Conservation (phyloP, 108 stramenopile species). For the Cyclotella cryptica region DNA sequence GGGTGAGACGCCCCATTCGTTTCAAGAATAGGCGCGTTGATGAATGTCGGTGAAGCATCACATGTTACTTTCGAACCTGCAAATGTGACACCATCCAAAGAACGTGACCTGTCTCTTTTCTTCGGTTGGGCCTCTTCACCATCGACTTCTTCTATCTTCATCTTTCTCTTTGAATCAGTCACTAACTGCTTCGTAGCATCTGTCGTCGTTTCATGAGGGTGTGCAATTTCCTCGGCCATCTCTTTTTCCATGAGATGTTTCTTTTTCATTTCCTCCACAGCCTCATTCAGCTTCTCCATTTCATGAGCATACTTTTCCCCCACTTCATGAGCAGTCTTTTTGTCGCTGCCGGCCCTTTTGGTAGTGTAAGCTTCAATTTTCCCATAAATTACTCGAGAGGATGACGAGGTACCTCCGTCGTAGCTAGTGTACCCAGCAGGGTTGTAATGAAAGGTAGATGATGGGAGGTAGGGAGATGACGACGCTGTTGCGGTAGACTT, state of each 20-base stretch:
- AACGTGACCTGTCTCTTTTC: slow-evolving; percentile 33
- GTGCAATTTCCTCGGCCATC: neutral
- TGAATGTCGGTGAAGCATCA: neutral
- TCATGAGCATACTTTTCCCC: slow-evolving; percentile 79
- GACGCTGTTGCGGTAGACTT: neutral
- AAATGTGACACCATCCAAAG: slow-evolving; percentile 45
- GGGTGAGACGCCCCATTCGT: slow-evolving; percentile 1
- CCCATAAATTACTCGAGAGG: slow-evolving; percentile 82
- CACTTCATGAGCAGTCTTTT: slow-evolving; percentile 82
- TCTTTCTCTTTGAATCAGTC: neutral
- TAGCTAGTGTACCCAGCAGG: slow-evolving; percentile 46
- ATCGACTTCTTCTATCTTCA: neutral
- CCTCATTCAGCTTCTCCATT: slow-evolving; percentile 56
- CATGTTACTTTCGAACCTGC: neutral
- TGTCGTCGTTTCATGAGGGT: neutral
- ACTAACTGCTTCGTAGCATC: neutral
- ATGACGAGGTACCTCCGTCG: slow-evolving; percentile 17
- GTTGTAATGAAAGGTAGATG: slow-evolving; percentile 36
- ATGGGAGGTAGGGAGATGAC: slow-evolving; percentile 22
- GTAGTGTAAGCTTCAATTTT: slow-evolving; percentile 87
- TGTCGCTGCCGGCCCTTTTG: slow-evolving; percentile 85
- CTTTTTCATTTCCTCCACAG: slow-evolving; percentile 46
- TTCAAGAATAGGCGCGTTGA: neutral
- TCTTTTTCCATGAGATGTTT: slow-evolving; percentile 20
- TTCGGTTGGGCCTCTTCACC: neutral